Evolutionary conservation across 805 yeast species (phyloP).

Genomic region (Candida nanaspora): DNA sequence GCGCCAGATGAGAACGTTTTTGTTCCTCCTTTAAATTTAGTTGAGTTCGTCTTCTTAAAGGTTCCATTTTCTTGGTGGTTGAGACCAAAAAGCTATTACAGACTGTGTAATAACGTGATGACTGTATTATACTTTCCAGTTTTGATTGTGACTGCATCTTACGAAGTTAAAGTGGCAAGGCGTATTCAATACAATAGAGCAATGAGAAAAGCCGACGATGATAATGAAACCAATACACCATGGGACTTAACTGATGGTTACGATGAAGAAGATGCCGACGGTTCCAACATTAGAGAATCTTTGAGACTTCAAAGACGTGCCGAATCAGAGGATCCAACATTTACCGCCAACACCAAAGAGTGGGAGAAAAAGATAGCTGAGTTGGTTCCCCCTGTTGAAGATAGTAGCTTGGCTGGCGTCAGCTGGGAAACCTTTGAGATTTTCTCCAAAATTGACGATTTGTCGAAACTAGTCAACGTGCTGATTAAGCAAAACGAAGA

Average conservation of each 20-base stretch:
- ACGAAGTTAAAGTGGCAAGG: conserved; percentile 61
- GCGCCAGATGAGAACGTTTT: conserved; percentile 85
- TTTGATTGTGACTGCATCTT: conserved; percentile 49
- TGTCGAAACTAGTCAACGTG: conserved; percentile 32
- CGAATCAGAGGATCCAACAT: conserved; percentile 63
- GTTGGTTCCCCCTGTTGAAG: conserved; percentile 51
- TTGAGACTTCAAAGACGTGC: conserved; percentile 51
- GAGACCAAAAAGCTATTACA: conserved; percentile 20
- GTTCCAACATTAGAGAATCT: conserved; percentile 25
- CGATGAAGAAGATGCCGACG: conserved; percentile 28
- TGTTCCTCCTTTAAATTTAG: conserved; percentile 77
- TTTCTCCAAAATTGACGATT: conserved; percentile 42
- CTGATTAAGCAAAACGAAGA: conserved; percentile 25
- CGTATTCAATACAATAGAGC: conserved; percentile 66
- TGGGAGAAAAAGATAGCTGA: conserved; percentile 47
- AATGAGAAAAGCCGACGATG: conserved; percentile 63
- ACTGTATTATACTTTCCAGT: conserved; percentile 61
- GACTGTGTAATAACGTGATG: conserved; percentile 52
- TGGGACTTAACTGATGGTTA: conserved; percentile 84
- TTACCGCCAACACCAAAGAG: conserved; percentile 37
- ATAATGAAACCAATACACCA: conserved; percentile 67
- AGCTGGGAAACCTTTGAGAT: conserved; percentile 59
- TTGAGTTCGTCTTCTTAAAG: conserved; percentile 52
- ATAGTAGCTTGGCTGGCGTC: conserved; percentile 47
- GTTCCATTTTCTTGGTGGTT: conserved; percentile 33